Evolutionary conservation across 2,329 filamentous ascomycete genomes (phyloP).

Genomic region (Trichoderma guizhouense): DNA sequence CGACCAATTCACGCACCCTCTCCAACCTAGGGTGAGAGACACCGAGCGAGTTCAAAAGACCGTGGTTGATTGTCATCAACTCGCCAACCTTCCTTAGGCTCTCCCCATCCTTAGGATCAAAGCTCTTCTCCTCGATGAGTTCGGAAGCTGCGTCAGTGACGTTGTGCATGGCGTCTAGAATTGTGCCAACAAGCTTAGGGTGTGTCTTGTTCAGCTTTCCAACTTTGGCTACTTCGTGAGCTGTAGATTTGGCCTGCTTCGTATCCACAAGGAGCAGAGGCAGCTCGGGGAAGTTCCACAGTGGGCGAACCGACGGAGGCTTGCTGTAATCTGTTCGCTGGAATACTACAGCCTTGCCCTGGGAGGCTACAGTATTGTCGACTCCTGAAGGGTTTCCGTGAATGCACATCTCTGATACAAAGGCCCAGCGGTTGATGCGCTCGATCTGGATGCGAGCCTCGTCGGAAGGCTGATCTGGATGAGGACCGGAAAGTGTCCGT

Average conservation of each 20-base stretch:
- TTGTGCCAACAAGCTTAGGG: constrained; percentile 72
- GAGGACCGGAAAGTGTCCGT: constrained; percentile 81
- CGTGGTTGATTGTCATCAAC: constrained; percentile 91
- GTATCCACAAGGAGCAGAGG: constrained; percentile 90
- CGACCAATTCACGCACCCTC: constrained; percentile 84
- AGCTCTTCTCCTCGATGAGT: constrained; percentile 58
- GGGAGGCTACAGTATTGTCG: constrained; percentile 92
- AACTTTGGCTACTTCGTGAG: constrained; percentile 83
- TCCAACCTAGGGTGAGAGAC: constrained; percentile 94
- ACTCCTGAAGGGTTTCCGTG: constrained; percentile 96
- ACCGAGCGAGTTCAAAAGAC: constrained; percentile 82
- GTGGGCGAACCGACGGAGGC: constrained; percentile 70
- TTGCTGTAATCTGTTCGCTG: constrained; percentile 73
- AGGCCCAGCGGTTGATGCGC: constrained; percentile 96
- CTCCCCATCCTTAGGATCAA: constrained; percentile 61
- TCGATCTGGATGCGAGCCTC: constrained; percentile 90
- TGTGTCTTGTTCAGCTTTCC: constrained; percentile 66
- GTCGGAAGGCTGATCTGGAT: constrained; percentile 82
- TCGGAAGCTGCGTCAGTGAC: constrained; percentile 56
- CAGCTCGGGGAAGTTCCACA: constrained; percentile 88
- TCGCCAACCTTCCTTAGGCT: constrained; percentile 75
- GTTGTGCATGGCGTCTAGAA: constrained; percentile 81
- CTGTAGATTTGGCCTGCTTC: constrained; percentile 79
- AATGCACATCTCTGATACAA: constrained; percentile 95
- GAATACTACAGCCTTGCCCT: constrained; percentile 92